Conservation (phyloP, 306 rosid species). For the Casuarina cunninghamiana region DNA sequence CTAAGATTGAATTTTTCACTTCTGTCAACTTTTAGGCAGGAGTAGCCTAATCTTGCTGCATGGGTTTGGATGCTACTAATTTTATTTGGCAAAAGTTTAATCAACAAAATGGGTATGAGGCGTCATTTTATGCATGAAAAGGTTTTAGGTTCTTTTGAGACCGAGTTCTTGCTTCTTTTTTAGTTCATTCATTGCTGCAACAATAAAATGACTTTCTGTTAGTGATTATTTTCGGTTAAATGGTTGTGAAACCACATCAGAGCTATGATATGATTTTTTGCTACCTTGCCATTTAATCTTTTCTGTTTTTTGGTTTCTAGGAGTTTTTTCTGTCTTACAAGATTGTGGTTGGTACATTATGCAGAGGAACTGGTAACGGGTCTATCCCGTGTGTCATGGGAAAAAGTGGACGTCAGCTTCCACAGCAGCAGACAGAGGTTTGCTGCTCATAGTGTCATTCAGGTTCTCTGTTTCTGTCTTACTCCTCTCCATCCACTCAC, state of each 20-base stretch:
- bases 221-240: not conserved
- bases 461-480: constrained; percentile 46
- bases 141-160: not conserved
- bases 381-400: constrained; percentile 83
- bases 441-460: constrained; percentile 98
- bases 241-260: not conserved
- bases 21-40: not conserved
- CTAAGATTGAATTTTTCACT: not conserved
- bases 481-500: not conserved
- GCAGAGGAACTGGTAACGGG: constrained; percentile 91
- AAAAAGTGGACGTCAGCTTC: constrained; percentile 95
- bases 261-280: not conserved
- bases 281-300: not conserved
- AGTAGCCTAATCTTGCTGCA: not conserved
- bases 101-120: not conserved
- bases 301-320: not conserved
- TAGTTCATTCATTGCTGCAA: not conserved
- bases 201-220: not conserved
- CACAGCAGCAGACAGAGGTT: constrained; percentile 67
- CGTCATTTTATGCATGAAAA: constrained; percentile 2
- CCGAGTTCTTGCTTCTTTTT: not conserved
- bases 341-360: constrained; percentile 26
- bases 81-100: not conserved
- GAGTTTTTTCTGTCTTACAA: constrained; percentile 3
- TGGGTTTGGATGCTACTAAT: not conserved